Percentiles rank a stretch among this genome's conserved stretches.
These are phyloP conservation scores for Fraxinus sp. DNA, from an alignment of 305 asterid genomes.

Conservation along the genomic window DNA sequence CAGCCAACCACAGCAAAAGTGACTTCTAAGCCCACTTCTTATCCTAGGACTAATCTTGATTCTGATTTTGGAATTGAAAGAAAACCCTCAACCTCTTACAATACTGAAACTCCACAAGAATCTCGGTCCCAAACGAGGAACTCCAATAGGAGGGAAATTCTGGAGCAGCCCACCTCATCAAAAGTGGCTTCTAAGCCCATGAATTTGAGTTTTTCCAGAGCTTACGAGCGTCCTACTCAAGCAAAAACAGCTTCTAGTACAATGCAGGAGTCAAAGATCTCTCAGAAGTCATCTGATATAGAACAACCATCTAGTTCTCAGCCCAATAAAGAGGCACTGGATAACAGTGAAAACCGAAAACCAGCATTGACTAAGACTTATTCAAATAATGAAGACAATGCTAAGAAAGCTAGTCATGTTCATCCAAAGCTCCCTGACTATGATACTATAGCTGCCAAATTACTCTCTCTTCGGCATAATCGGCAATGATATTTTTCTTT, in stretches of 20 bases:
- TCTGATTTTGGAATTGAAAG: constrained; percentile 27
- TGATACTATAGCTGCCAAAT: constrained; percentile 48
- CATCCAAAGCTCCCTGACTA: constrained; percentile 98
- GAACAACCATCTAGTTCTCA: neutral
- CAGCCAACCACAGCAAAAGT: constrained; percentile 33
- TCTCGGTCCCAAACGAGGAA: constrained; percentile 24
- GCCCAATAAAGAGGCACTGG: constrained; percentile 23
- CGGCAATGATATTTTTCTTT: constrained; percentile 35
- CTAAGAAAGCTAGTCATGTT: constrained; percentile 74
- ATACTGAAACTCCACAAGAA: constrained; percentile 30
- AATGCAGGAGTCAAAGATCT: constrained; percentile 31
- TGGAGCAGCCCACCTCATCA: constrained; percentile 34
- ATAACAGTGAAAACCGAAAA: constrained; percentile 34
- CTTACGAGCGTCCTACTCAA: constrained; percentile 13
- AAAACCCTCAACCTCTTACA: constrained; percentile 23
- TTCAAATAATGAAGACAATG: constrained; percentile 36
- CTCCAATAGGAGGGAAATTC: constrained; percentile 22
- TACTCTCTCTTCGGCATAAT: constrained; percentile 52
- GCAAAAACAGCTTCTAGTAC: constrained; percentile 27
- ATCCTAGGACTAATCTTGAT: constrained; percentile 7
- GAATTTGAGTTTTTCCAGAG: constrained; percentile 31
- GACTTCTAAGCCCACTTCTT: constrained; percentile 32
- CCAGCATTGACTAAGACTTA: constrained; percentile 29
- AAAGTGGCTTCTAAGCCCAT: constrained; percentile 29
- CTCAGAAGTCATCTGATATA: constrained; percentile 8